phyloP scores from a whole-genome alignment of 2,329 filamentous ascomycete genomes.

The Trichoderma harzianum region DNA sequence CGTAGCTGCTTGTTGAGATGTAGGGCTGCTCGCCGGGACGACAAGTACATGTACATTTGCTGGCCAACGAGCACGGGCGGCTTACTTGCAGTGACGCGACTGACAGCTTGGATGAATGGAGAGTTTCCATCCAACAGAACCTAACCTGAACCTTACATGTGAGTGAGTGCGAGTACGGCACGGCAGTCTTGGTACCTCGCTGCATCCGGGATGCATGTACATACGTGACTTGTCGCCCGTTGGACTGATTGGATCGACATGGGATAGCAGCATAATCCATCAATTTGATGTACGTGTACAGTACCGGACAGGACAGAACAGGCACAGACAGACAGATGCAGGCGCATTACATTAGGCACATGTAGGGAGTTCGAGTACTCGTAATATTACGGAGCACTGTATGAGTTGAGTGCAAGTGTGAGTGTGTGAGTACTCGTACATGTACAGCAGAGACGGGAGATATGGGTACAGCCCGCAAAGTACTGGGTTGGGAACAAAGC shows the following conservation, averaged over 20 bases:
- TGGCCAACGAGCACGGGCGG: background rate
- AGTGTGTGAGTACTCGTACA: background rate
- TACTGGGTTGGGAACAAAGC: background rate
- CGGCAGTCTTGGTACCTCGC: background rate
- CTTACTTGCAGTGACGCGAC: constrained; percentile 1
- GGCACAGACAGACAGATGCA: background rate
- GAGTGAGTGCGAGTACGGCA: background rate
- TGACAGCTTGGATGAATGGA: background rate
- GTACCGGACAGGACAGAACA: background rate
- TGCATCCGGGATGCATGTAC: background rate
- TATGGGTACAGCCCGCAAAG: background rate
- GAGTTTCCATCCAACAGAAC: background rate
- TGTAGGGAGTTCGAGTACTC: background rate
- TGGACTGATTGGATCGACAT: background rate
- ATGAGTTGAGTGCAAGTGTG: background rate
- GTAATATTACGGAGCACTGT: background rate
- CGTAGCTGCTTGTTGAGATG: background rate
- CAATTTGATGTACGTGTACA: background rate
- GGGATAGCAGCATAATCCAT: background rate
- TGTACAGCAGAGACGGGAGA: background rate
- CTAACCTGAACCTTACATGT: background rate
- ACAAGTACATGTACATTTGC: background rate
- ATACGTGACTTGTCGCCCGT: background rate
- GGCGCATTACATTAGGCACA: background rate
- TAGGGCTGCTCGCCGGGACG: background rate